Evolutionary conservation across 768 basidiomycete species (phyloP), one percentile per base, ranked within the genome.

Genomic region (Rhizopogon salebrosus): DNA sequence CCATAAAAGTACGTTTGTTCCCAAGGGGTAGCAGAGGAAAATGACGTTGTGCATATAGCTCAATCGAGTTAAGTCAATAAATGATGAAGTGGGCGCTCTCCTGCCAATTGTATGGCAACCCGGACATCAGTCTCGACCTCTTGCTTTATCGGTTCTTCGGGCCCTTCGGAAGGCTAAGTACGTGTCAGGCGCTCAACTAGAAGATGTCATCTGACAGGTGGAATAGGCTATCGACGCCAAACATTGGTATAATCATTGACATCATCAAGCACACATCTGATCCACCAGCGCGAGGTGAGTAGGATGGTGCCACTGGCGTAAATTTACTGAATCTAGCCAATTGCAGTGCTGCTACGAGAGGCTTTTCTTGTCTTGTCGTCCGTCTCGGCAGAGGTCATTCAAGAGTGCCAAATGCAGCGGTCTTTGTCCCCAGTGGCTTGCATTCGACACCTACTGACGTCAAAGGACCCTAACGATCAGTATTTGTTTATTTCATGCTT

Each of bases 401-500:
- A 52, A 10, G 52, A 62, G 53, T 61, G 43, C 24, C 57, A 53
- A 40, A 49, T 20, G 4, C 40, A 39, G 4, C 27, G 22, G 23
- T 54, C 60, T 41, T 49, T 57, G 35, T 53, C 52, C 24, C 70
- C 78, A 45, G 67, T 83, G 13, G 66, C 72, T 11, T 63, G 65
- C 51, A 77, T 92, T 45, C 79, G 83, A 3, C 71, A 75, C 48
- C 70, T 87, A n/a, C 69, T 92, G 27, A 72, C 68, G 1, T 86
- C 85, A 0, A 62, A 69, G 6, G 73, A 83, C 48, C 71, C 77
- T 2, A 85, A 88, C 59, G 79, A 85, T 39, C 68, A 81, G 49
- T 85, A 85, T 65, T 60, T 85, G 6, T 89, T 91, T 59, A 61
- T 92, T 10, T 70, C 75, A 1, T 89, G 87, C 56, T 63, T 92